Base-by-base conservation (phyloP, 768 basidiomycete species). In the Cyathus striatus region DNA sequence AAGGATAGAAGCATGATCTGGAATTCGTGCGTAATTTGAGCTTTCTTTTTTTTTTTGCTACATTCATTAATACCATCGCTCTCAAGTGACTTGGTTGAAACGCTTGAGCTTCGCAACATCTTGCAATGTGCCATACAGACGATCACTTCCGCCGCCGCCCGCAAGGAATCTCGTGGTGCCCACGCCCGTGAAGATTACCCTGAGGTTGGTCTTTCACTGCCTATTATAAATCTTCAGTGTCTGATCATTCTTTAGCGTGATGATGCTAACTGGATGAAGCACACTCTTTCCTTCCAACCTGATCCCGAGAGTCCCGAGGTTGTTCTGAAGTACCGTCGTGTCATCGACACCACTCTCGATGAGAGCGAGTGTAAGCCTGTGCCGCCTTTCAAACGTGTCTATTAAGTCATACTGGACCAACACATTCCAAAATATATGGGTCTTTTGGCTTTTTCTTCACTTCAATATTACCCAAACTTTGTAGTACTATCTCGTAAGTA, bases 1-100 rank as follows among this genome's bases (percentile, higher is more conserved):
- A 93, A 96, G 73, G 96, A 98, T 65, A 78, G 96, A 59, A 91
- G 90, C 67, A 90, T 98, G 94, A 96, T 98, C 65, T 99, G 95
- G 96, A 97, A 98, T 72, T 90, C 91, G 93, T 95, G 57, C 49
- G 90, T 59, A 16, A 32, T 20, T 18, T 27, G 2, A 21, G 40
- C 38, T 27, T 24, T 6, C 26, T 20, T 7, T 12, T 35, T n/a
- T 24, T 40, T 26, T 27, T 48, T 13, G 12, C 22, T 12, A 27
- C 25, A 27, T 22, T 48, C 22, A 20, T 35, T 46, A 22, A 34
- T 40, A 25, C 45, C 23, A 25, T 48, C 37, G n/a, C 32, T 18
- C 48, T 46, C 3, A 52, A 94, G 91, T 52, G 96, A 99, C 62
- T 83, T 99, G 45, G 77, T 98, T 48, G 96, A 99, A 70, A 98